Conservation (phyloP, 805 yeast species). For the Candida germanica region DNA sequence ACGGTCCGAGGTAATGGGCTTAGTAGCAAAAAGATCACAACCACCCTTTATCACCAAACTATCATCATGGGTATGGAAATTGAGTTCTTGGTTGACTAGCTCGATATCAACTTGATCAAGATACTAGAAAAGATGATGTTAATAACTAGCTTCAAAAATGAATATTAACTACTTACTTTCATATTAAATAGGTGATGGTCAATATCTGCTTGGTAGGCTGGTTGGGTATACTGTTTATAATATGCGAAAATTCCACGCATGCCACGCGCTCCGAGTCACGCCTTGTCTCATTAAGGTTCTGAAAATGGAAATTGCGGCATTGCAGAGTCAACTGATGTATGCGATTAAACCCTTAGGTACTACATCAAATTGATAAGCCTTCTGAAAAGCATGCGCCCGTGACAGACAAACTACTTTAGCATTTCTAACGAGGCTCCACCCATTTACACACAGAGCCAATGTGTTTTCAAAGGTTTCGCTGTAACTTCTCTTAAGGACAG, state of each 20-base stretch:
- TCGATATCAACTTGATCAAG: constrained; percentile 94
- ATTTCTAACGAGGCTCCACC: constrained; percentile 28
- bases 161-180: too few relatives aligned
- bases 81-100: constrained; percentile 79
- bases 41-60: constrained; percentile 68
- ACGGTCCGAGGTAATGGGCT: constrained; percentile 86
- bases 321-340: too few relatives aligned
- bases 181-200: too few relatives aligned
- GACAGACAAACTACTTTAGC: constrained; percentile 17
- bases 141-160: not conserved
- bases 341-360: too few relatives aligned
- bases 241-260: too few relatives aligned
- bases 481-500: not conserved
- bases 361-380: too few relatives aligned
- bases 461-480: not conserved
- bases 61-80: constrained; percentile 50
- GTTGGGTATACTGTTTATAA: too few relatives aligned
- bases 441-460: constrained; percentile 3
- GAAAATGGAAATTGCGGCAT: too few relatives aligned
- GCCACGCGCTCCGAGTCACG: too few relatives aligned
- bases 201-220: too few relatives aligned
- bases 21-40: constrained; percentile 91
- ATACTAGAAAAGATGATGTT: constrained; percentile 46
- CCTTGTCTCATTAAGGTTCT: too few relatives aligned
- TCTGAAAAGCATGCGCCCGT: too few relatives aligned